Evolutionary conservation across 179 eudicot species (phyloP).

Genomic region (Beta corolliflora): DNA sequence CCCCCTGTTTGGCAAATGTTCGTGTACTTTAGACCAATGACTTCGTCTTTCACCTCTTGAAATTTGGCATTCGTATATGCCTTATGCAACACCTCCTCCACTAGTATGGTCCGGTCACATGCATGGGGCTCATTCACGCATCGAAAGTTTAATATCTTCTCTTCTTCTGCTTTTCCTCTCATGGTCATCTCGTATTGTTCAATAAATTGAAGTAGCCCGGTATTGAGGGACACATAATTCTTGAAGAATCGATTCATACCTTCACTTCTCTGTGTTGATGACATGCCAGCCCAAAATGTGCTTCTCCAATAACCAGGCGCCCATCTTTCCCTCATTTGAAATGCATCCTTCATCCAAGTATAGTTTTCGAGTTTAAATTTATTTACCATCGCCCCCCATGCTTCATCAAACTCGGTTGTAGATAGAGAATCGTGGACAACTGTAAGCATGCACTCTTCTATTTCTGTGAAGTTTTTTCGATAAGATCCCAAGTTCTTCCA

Average conservation of each 20-base stretch:
- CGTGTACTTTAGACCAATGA: not conserved
- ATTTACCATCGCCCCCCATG: not conserved
- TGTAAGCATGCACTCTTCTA: not conserved
- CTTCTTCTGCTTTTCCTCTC: not conserved
- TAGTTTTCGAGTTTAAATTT: not conserved
- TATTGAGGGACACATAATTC: not conserved
- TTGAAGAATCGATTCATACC: not conserved
- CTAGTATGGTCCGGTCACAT: not conserved
- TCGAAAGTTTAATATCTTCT: not conserved
- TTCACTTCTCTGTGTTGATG: conserved; percentile 8
- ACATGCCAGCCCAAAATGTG: conserved; percentile 2
- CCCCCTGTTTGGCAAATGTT: not conserved
- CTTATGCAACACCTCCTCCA: not conserved
- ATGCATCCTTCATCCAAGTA: not conserved
- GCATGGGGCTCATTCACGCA: not conserved
- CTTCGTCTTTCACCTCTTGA: not conserved
- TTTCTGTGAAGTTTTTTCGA: not conserved
- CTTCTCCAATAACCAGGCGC: not conserved
- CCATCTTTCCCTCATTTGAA: not conserved
- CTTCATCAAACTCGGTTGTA: conserved; percentile 4
- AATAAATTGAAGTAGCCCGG: not conserved
- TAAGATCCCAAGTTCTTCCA: not conserved
- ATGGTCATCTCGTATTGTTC: not conserved
- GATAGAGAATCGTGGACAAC: not conserved
- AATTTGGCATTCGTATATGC: conserved; percentile 6